phyloP scores from a whole-genome alignment of 78 protist species.

The Dictyostelium purpureum region DNA sequence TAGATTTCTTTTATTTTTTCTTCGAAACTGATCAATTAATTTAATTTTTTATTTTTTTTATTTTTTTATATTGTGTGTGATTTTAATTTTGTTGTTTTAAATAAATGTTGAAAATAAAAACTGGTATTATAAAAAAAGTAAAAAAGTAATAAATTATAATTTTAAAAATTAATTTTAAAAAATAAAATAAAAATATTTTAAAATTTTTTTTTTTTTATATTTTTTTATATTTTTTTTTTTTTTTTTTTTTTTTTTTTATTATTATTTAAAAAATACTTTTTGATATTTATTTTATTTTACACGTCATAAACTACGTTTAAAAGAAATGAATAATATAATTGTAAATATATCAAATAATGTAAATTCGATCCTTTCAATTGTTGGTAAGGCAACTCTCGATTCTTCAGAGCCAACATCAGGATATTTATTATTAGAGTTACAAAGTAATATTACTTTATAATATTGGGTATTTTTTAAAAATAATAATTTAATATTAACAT shows the following conservation, averaged over 20 bases:
- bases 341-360: background rate
- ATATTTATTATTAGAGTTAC: slow-evolving; percentile 37
- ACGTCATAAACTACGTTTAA: background rate
- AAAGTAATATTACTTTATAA: slow-evolving; percentile 29
- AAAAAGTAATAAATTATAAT: too few species aligned
- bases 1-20: too few species aligned
- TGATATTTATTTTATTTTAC: too few species aligned
- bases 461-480: background rate
- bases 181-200: too few species aligned
- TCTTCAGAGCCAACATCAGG: slow-evolving; percentile 49
- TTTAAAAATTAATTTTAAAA: too few species aligned
- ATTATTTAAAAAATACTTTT: background rate
- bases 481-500: too few species aligned
- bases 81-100: background rate
- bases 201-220: background rate
- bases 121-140: too few species aligned
- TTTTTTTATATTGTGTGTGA: background rate
- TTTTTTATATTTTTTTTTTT: background rate
- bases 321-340: slow-evolving; percentile 1
- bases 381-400: slow-evolving; percentile 43
- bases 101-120: too few species aligned
- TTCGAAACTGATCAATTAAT: too few species aligned
- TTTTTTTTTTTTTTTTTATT: background rate
- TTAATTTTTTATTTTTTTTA: background rate
- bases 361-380: background rate